Conservation (phyloP, 2,329 filamentous ascomycete species). For the Sporothrix luriei region DNA sequence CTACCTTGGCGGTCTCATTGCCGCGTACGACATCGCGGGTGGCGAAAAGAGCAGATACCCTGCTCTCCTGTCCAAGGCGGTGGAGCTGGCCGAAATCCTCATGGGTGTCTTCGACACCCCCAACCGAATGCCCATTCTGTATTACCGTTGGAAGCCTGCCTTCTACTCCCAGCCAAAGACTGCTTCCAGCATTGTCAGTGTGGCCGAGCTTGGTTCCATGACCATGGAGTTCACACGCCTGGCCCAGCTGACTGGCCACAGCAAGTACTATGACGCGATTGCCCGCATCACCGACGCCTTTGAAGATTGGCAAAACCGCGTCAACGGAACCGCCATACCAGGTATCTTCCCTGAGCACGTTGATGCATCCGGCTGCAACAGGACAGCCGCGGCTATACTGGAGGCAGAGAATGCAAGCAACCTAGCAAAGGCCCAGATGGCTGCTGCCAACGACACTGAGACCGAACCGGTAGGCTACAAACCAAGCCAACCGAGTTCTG, state of each 20-base stretch:
- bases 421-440: constrained; percentile 45
- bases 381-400: constrained; percentile 47
- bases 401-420: constrained; percentile 41
- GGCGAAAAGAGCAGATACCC: constrained; percentile 59
- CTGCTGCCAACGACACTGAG: constrained; percentile 38
- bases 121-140: constrained; percentile 86
- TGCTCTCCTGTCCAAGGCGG: constrained; percentile 73
- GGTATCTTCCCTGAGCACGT: constrained; percentile 80
- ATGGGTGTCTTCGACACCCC: constrained; percentile 88
- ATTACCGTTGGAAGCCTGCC: constrained; percentile 74
- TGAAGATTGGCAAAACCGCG: constrained; percentile 68
- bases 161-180: constrained; percentile 65
- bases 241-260: constrained; percentile 77
- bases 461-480: constrained; percentile 41
- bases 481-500: constrained; percentile 30
- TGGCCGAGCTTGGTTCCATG: constrained; percentile 77
- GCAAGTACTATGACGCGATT: constrained; percentile 87
- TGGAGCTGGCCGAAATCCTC: constrained; percentile 76
- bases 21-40: constrained; percentile 83
- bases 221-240: constrained; percentile 87
- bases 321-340: constrained; percentile 63
- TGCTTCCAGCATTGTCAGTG: constrained; percentile 58
- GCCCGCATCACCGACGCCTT: constrained; percentile 82
- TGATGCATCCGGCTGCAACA: constrained; percentile 78
- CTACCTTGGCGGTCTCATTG: constrained; percentile 82